Evolutionary conservation across 1,284 basidiomycete genomes (phyloP), one percentile per base, ranked within the genome.

Genomic region (Moesziomyces antarcticus): DNA sequence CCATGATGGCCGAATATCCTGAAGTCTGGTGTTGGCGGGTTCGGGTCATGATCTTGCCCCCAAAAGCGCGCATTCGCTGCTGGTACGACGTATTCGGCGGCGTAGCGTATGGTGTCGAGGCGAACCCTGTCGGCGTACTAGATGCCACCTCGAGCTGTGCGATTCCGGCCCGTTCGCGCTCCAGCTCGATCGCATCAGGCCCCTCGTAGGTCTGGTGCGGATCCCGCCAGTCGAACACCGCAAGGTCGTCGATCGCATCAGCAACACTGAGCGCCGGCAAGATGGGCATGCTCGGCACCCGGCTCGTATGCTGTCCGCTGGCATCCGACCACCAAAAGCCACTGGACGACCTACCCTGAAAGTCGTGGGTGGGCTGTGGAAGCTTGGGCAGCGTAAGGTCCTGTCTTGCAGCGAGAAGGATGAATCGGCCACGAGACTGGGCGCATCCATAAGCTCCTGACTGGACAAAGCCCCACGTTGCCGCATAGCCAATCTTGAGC

Each of bases 201-300:
- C 64, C 64, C 1, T 41, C 40, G 24, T 74, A 74, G 43, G 50
- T 49, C 16, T 24, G 18, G 18, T 74, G 71, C 11, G 71, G 71
- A 21, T 70, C 66, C 14, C 56, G 42, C 71, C 71, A 74, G 20
- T 74, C 71, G 40, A 69, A 74, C 0, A 21, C 20, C 0, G 62
- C 58, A n/a, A 74, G 45, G 35, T 74, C 71, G 22, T 18, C 22
- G 37, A 74, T 66, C 0, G 62, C 58, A 49, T 74, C 71, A 0
- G 40, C 3, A 1, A 65, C 43, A 0, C 48, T 74, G 24, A 74
- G 20, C 1, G 61, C 51, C 0, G 66, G 62, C 18, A 74, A 37
- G 13, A 46, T 8, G 2, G 65, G 30, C 13, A 4, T 6, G n/a
- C 4, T 18, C 5, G 3, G 35, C 9, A 10, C n/a, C 13, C 22